These are phyloP conservation scores for Cordyceps fumosorosea DNA, from an alignment of 2,329 filamentous ascomycete species.

Conservation along the genomic window DNA sequence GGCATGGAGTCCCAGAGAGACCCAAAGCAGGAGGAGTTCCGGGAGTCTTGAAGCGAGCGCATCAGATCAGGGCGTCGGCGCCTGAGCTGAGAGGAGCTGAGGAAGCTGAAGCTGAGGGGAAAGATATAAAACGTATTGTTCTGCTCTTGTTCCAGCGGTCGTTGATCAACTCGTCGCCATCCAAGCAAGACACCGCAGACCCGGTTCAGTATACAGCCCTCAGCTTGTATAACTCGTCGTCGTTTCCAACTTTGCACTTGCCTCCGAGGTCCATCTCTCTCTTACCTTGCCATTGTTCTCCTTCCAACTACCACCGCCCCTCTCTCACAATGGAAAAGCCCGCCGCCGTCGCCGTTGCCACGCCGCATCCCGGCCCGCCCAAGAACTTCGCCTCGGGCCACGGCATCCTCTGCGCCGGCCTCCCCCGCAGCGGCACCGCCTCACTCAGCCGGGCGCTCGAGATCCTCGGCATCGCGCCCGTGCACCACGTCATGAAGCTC, in stretches of 20 bases:
- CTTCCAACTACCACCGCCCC: background rate
- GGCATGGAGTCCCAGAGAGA: background rate
- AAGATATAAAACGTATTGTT: background rate
- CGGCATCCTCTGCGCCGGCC: slow-evolving; percentile 13
- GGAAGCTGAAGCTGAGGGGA: background rate
- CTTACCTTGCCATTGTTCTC: background rate
- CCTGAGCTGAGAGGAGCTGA: background rate
- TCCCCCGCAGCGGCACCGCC: slow-evolving; percentile 11
- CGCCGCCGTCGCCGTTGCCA: too few relatives aligned
- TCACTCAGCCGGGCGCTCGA: slow-evolving; percentile 7
- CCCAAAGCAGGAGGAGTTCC: background rate
- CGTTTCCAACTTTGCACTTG: background rate
- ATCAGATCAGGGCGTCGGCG: background rate
- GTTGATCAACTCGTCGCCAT: background rate
- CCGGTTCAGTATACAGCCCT: background rate
- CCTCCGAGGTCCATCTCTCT: background rate
- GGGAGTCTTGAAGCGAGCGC: background rate
- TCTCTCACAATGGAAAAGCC: slow-evolving; percentile 1
- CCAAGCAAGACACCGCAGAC: background rate
- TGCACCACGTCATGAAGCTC: slow-evolving; percentile 12
- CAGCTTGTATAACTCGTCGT: background rate
- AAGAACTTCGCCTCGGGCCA: slow-evolving; percentile 11
- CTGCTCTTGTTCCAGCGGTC: background rate
- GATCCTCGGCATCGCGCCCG: slow-evolving; percentile 7
- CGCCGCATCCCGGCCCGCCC: background rate